These are phyloP conservation scores for Ophiostoma perfectum DNA, from an alignment of 2,329 filamentous ascomycete species.

Conservation along the genomic window DNA sequence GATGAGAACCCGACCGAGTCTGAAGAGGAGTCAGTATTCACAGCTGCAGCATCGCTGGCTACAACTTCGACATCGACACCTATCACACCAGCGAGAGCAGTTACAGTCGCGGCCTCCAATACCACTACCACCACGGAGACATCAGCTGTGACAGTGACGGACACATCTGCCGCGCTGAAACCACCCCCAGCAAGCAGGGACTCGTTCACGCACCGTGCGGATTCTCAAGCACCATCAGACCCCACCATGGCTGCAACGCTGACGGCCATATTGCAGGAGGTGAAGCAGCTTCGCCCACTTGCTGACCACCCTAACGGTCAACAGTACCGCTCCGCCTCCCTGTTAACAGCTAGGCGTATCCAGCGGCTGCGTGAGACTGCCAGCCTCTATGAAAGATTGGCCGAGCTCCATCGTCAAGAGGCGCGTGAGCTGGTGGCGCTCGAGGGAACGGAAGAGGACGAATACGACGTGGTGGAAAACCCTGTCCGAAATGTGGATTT, in stretches of 20 bases:
- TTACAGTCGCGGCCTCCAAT: neutral
- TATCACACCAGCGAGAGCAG: neutral
- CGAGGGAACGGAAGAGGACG: neutral
- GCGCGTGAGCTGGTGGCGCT: neutral
- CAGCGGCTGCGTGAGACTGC: slow-evolving; percentile 9
- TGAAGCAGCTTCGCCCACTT: slow-evolving; percentile 3
- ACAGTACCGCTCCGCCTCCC: neutral
- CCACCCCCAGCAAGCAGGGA: neutral
- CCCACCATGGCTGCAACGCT: slow-evolving; percentile 8
- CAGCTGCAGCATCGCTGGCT: neutral
- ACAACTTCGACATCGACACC: neutral
- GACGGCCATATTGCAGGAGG: slow-evolving; percentile 1
- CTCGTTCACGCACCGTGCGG: neutral
- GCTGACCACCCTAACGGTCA: neutral
- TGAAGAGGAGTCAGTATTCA: neutral
- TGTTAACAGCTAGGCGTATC: neutral
- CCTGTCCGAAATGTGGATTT: neutral
- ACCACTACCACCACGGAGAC: neutral
- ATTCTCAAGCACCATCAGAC: neutral
- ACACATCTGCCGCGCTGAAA: neutral
- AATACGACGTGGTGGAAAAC: neutral
- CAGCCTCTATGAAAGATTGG: slow-evolving; percentile 11
- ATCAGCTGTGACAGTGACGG: neutral
- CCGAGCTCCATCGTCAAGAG: neutral
- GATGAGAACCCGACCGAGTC: neutral